Percentiles rank a stretch among this genome's conserved stretches.
phyloP scores from a whole-genome alignment of 768 basidiomycete species.

The Astraeus odoratus region DNA sequence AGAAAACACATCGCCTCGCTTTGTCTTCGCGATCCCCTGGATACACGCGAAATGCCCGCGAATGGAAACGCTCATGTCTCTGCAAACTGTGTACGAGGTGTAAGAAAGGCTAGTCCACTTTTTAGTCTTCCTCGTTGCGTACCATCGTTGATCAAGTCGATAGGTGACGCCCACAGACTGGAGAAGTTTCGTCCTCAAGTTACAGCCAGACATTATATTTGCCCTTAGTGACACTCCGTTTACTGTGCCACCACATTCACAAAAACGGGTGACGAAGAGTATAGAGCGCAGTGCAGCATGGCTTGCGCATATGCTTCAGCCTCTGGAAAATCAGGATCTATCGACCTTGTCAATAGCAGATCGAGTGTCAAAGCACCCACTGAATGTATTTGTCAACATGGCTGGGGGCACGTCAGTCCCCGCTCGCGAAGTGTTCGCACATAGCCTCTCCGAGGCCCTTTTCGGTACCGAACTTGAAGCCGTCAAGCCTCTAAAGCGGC shows the following conservation, averaged over 20 bases:
- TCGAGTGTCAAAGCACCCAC: conserved; percentile 13
- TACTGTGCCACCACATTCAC: conserved; percentile 60
- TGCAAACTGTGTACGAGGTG: conserved; percentile 58
- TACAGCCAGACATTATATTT: conserved; percentile 63
- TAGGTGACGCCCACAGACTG: conserved; percentile 55
- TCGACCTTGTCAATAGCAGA: neutral
- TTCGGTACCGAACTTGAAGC: conserved; percentile 48
- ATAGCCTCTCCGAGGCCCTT: conserved; percentile 48
- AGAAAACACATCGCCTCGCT: conserved; percentile 48
- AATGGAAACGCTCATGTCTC: conserved; percentile 56
- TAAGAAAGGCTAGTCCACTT: conserved; percentile 51
- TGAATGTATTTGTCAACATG: conserved; percentile 64
- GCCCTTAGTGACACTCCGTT: conserved; percentile 67
- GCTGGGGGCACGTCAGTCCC: conserved; percentile 48
- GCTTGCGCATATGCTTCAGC: conserved; percentile 49
- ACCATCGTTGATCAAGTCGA: neutral
- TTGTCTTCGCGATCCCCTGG: conserved; percentile 58
- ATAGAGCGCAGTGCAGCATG: conserved; percentile 63
- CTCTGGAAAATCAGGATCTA: conserved; percentile 6
- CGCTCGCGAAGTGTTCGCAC: conserved; percentile 61
- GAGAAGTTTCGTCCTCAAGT: conserved; percentile 43
- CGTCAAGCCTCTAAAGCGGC: conserved; percentile 41
- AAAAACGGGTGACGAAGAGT: conserved; percentile 72
- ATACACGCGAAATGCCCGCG: conserved; percentile 62
- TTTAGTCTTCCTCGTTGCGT: neutral